Conservation (phyloP, 805 yeast species). For the Candida mattraensis region DNA sequence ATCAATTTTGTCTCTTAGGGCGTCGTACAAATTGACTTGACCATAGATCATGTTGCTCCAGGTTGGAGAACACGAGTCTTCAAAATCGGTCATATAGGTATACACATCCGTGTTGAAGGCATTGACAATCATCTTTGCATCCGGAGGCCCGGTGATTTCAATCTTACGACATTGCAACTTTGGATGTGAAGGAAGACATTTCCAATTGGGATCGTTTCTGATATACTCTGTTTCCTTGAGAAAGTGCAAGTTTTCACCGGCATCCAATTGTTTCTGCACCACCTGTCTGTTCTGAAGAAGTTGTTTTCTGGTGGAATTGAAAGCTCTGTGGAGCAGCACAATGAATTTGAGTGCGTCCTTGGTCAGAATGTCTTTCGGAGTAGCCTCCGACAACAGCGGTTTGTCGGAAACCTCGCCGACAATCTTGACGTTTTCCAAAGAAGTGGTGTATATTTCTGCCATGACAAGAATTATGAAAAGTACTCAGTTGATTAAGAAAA, state of each 20-base stretch:
- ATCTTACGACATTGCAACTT: constrained; percentile 74
- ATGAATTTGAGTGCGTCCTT: constrained; percentile 65
- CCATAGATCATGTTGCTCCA: constrained; percentile 81
- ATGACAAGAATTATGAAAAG: constrained; percentile 11
- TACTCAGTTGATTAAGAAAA: neutral
- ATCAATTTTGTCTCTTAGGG: constrained; percentile 65
- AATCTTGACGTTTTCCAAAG: constrained; percentile 52
- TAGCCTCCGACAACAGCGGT: constrained; percentile 38
- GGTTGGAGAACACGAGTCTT: constrained; percentile 82
- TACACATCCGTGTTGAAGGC: constrained; percentile 78
- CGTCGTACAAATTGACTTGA: constrained; percentile 77
- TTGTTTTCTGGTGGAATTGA: constrained; percentile 59
- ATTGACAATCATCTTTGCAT: constrained; percentile 79
- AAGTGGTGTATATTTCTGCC: constrained; percentile 30
- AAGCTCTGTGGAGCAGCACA: constrained; percentile 71
- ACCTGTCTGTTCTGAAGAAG: constrained; percentile 60
- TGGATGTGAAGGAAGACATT: constrained; percentile 69
- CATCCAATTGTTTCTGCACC: constrained; percentile 61
- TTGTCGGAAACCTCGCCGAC: constrained; percentile 45
- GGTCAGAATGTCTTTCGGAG: constrained; percentile 54
- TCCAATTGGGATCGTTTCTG: constrained; percentile 74
- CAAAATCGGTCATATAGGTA: constrained; percentile 85
- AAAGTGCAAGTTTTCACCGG: constrained; percentile 61
- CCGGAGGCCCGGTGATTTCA: constrained; percentile 86
- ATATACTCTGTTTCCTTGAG: constrained; percentile 67